These are phyloP conservation scores for Yarrowia porcina DNA, from an alignment of 805 yeast genomes.

Conservation along the genomic window DNA sequence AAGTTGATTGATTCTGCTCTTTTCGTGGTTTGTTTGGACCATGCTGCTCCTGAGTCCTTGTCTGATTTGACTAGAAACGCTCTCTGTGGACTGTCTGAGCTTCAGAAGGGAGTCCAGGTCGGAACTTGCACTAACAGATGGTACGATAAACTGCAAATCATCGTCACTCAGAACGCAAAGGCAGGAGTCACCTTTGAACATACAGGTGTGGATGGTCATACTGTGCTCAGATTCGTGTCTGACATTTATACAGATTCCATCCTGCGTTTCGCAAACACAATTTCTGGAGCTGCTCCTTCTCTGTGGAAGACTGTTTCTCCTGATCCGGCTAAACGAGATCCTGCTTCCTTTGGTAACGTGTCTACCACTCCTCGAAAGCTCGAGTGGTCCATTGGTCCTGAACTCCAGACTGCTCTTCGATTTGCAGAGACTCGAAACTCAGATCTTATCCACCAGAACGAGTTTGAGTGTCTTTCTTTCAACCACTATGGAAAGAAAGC, in stretches of 20 bases:
- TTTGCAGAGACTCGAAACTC: slow-evolving; percentile 88
- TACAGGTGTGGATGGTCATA: slow-evolving; percentile 93
- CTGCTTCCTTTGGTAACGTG: slow-evolving; percentile 46
- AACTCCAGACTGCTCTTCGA: slow-evolving; percentile 71
- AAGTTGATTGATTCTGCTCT: slow-evolving; percentile 76
- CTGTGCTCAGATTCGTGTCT: slow-evolving; percentile 80
- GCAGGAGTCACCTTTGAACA: slow-evolving; percentile 92
- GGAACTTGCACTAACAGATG: slow-evolving; percentile 94
- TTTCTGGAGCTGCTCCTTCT: slow-evolving; percentile 71
- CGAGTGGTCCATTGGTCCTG: slow-evolving; percentile 82
- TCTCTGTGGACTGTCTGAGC: slow-evolving; percentile 77
- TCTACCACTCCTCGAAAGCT: slow-evolving; percentile 74
- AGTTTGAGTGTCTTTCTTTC: slow-evolving; percentile 76
- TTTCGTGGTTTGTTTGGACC: slow-evolving; percentile 80
- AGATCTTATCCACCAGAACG: slow-evolving; percentile 85
- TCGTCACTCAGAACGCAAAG: slow-evolving; percentile 81
- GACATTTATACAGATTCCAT: slow-evolving; percentile 92
- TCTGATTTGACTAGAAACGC: slow-evolving; percentile 71
- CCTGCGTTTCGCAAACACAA: slow-evolving; percentile 76
- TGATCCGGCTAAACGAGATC: slow-evolving; percentile 45
- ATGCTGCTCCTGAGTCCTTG: slow-evolving; percentile 57
- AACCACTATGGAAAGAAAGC: slow-evolving; percentile 61
- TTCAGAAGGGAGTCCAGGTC: slow-evolving; percentile 82
- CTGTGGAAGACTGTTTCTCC: slow-evolving; percentile 60
- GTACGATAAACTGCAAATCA: slow-evolving; percentile 89